Percentiles rank a stretch among this genome's conserved stretches.
Conservation (phyloP, 352 stramenopile genomes). For the Phytophthora capsici region DNA sequence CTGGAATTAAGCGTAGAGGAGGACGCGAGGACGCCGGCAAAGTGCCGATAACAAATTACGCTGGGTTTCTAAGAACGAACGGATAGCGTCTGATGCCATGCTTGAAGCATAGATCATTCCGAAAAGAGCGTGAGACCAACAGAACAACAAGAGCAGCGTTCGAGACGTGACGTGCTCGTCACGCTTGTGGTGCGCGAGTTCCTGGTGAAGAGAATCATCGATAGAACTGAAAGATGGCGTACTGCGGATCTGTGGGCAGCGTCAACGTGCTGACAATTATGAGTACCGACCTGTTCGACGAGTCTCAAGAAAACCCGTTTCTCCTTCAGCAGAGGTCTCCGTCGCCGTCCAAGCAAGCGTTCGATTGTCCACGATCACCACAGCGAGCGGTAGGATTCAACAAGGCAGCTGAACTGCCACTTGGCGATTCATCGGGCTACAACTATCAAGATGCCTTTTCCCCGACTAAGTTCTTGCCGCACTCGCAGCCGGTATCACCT, state of each 20-base stretch:
- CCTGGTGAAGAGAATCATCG: slow-evolving; percentile 8
- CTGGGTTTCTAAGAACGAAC: background rate
- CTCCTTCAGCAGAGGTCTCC: slow-evolving; percentile 45
- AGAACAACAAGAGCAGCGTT: no score
- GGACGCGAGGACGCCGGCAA: slow-evolving; percentile 21
- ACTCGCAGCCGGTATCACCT: slow-evolving; percentile 7
- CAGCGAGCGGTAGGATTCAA: slow-evolving; percentile 9
- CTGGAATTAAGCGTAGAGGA: slow-evolving; percentile 1
- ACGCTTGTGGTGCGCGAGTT: no score
- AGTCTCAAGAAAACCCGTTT: slow-evolving; percentile 76
- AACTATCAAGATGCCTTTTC: slow-evolving; percentile 7
- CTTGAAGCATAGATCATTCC: background rate
- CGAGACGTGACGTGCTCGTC: no score
- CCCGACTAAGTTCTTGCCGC: slow-evolving; percentile 6
- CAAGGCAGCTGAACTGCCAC: slow-evolving; percentile 42
- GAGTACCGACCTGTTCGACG: slow-evolving; percentile 75
- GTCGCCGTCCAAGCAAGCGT: slow-evolving; percentile 20
- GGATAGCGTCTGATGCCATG: background rate
- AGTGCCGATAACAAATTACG: background rate
- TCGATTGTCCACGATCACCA: slow-evolving; percentile 6
- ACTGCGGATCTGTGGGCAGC: slow-evolving; percentile 67
- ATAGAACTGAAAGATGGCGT: slow-evolving; percentile 36
- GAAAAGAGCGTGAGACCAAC: no score
- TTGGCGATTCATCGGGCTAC: slow-evolving; percentile 36
- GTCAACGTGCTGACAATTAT: slow-evolving; percentile 75